Base-by-base conservation (phyloP, 179 eudicot genomes). In the Spergularia azorica region DNA sequence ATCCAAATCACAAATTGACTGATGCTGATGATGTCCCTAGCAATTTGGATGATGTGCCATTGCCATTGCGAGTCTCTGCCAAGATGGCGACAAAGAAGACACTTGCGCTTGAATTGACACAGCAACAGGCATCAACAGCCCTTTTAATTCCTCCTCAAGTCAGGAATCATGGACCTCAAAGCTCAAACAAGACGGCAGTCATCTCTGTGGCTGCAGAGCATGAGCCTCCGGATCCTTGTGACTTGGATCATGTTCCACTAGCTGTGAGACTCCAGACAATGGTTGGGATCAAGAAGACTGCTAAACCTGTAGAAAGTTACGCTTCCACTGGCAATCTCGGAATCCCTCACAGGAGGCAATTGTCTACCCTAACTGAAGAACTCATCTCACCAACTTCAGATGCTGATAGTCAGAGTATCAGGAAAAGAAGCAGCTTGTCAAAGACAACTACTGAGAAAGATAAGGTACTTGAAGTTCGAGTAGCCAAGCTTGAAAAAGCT, bases 201-300 rank as follows among this genome's bases (percentile, higher is more conserved):
- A 38, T 41, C 50, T 50, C 39, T 4, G 16, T 39, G 21, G 70
- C 43, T 7, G 43, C 39, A 59, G 16, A 61, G 14, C 32, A n/a
- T 66, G 32, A n/a, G 17, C 4, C 32, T 8, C 14, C 41, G 48
- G 55, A 77, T 63, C 43, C 71, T 21, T 17, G 26, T 60, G 76
- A 77, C 72, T 57, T 55, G 21, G 79, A 69, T 63, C 76, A 73
- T 68, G 62, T 73, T 17, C 78, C 79, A 13, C 57, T 81, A 70
- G 76, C 79, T 46, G n/a, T 56, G 7, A 81, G 84, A 73, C 68
- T 77, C 14, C 16, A 70, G 57, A 12, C 67, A 65, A 55, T 67
- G 20, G 48, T 58, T 20, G 2, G 43, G 69, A 8, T 12, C 14
- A 67, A 52, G n/a, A 57, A 13, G 65, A 26, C 13, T n/a, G 50